Conservation (phyloP, 139 green algal genomes). For the Volvox africanus region DNA sequence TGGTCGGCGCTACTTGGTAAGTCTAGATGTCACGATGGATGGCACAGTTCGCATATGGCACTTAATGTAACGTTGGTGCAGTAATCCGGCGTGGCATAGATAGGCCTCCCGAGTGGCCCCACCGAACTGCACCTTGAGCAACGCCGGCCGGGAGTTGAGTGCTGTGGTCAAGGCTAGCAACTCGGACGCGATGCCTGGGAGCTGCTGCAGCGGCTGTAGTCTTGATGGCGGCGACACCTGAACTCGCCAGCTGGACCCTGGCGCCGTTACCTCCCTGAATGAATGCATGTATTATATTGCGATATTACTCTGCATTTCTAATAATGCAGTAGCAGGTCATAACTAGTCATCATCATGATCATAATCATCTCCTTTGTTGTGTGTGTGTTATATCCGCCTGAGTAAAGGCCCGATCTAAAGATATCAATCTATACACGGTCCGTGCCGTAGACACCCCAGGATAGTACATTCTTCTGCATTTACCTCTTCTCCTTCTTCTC, state of each 20-base stretch:
- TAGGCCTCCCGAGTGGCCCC: too few species aligned
- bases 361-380: neutral
- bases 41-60: neutral
- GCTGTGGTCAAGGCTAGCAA: neutral
- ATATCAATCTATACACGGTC: too few species aligned
- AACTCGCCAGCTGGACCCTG: neutral
- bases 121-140: neutral
- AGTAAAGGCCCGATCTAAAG: too few species aligned
- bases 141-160: neutral
- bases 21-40: too few species aligned
- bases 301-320: neutral
- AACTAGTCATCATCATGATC: neutral
- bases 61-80: neutral
- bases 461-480: too few species aligned
- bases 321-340: neutral
- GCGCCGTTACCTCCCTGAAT: neutral
- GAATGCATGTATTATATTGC: neutral
- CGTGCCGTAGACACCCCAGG: too few species aligned
- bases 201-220: neutral
- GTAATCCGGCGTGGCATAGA: neutral
- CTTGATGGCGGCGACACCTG: neutral
- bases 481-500: too few species aligned
- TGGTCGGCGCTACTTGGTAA: too few species aligned
- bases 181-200: neutral
- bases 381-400: too few species aligned